These are phyloP conservation scores for Cyclotella cryptica DNA, from an alignment of 108 stramenopile species.

Conservation along the genomic window DNA sequence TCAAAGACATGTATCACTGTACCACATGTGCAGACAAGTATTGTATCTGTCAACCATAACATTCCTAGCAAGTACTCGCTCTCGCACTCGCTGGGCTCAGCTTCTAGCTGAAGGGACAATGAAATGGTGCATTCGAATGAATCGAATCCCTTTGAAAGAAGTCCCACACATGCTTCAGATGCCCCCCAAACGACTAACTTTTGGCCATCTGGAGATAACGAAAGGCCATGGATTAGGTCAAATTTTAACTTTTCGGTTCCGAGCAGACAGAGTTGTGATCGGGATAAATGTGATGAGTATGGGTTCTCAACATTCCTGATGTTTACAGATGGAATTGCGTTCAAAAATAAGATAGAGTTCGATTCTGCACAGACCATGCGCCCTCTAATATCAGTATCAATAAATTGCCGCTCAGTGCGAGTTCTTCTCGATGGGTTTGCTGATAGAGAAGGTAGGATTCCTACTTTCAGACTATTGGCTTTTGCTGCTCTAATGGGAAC, in stretches of 20 bases:
- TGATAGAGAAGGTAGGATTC: slow-evolving; percentile 51
- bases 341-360: slow-evolving; percentile 66
- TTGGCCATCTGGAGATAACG: slow-evolving; percentile 64
- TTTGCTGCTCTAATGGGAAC: slow-evolving; percentile 62
- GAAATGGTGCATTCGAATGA: slow-evolving; percentile 61
- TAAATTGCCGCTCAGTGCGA: slow-evolving; percentile 38
- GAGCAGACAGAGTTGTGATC: slow-evolving; percentile 62
- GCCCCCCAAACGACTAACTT: slow-evolving; percentile 75
- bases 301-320: slow-evolving; percentile 46
- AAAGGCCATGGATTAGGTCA: slow-evolving; percentile 58
- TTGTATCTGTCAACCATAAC: slow-evolving; percentile 72
- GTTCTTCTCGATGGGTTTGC: slow-evolving; percentile 41
- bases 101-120: slow-evolving; percentile 59
- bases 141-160: slow-evolving; percentile 57
- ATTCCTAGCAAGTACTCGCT: slow-evolving; percentile 65
- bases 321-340: slow-evolving; percentile 58
- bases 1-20: slow-evolving; percentile 71
- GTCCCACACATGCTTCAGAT: slow-evolving; percentile 59
- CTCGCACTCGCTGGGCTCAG: slow-evolving; percentile 66
- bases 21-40: slow-evolving; percentile 64
- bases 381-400: slow-evolving; percentile 72
- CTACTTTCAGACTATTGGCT: slow-evolving; percentile 52
- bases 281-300: slow-evolving; percentile 36
- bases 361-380: slow-evolving; percentile 68
- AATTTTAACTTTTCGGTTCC: slow-evolving; percentile 61